Base-by-base conservation (phyloP, 75 land plant species). In the Larix kaempferi region DNA sequence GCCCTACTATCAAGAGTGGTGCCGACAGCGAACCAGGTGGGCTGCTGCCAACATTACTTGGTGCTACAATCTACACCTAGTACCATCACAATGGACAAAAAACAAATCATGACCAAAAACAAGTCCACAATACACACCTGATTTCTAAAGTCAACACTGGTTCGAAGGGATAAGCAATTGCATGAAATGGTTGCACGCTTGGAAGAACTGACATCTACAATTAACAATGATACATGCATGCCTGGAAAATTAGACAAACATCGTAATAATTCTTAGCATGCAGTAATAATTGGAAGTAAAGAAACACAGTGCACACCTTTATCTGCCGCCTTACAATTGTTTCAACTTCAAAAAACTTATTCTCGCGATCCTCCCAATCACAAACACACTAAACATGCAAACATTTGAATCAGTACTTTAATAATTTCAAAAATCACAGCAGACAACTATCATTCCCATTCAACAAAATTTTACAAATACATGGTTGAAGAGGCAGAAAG, bases 151-250 rank as follows among this genome's bases (percentile, higher is more conserved):
- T 87, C 58, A 87, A 82, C 80, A 84, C 33, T 55, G 88, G 77
- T 61, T 87, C 84, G 59, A 87, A 74, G 21, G 88, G 88, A 81
- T 87, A 87, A 25, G 88, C 88, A 72, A 87, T 87, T 27, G 88
- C 88, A 81, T 87, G 88, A 78, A 87, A 87, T 29, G 88, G 88
- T 69, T 87, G 88, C 56, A 87, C 88, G 59, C 88, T 87, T 27
- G 88, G 88, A 64, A 87, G 78, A 26, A 85, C 76, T 66, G 76
- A 80, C 83, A 81, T 81, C 88, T 87, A 79, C 65, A 14, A 37
- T 66, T 21, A 37, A 17, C 44, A 19, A 77, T 16, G 57, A 23
- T n/a, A 76, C 23, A 66, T 35, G 6, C 35, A 19, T 35, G 2
- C 41, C 1, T 19, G 37, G 44, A 66, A 66, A 66, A 26, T 15